Conservation (phyloP, 2,329 filamentous ascomycete species). For the Xylogone sp. region DNA sequence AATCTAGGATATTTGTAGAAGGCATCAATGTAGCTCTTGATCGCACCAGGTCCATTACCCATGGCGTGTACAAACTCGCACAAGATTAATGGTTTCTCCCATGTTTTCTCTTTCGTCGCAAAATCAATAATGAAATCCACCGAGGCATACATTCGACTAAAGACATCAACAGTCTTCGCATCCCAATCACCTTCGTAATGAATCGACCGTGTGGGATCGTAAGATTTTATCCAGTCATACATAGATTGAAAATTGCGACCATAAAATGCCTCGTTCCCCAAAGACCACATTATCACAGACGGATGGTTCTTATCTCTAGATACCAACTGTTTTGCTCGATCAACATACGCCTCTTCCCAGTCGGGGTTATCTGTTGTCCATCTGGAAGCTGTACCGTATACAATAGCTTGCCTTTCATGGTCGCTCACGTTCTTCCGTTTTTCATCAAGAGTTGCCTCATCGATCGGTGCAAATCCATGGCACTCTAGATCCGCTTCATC, state of each 20-base stretch:
- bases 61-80: constrained; percentile 42
- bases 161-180: constrained; percentile 50
- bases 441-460: not conserved
- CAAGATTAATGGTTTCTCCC: constrained; percentile 32
- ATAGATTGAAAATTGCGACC: constrained; percentile 52
- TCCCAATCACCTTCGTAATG: constrained; percentile 54
- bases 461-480: constrained; percentile 43
- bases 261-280: constrained; percentile 68
- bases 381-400: constrained; percentile 47
- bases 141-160: constrained; percentile 51
- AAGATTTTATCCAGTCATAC: constrained; percentile 48
- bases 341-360: constrained; percentile 63
- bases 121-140: constrained; percentile 34
- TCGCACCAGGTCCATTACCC: constrained; percentile 55
- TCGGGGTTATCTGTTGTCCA: constrained; percentile 58
- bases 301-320: constrained; percentile 68
- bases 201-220: constrained; percentile 47
- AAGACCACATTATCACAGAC: constrained; percentile 68
- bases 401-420: constrained; percentile 39
- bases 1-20: constrained; percentile 49
- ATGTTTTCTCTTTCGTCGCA: constrained; percentile 10
- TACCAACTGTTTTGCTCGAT: constrained; percentile 61
- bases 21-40: constrained; percentile 51
- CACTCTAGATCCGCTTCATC: constrained; percentile 50
- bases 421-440: constrained; percentile 27